phyloP scores from a whole-genome alignment of 2,329 filamentous ascomycete genomes.

The Orbilia brochopaga region DNA sequence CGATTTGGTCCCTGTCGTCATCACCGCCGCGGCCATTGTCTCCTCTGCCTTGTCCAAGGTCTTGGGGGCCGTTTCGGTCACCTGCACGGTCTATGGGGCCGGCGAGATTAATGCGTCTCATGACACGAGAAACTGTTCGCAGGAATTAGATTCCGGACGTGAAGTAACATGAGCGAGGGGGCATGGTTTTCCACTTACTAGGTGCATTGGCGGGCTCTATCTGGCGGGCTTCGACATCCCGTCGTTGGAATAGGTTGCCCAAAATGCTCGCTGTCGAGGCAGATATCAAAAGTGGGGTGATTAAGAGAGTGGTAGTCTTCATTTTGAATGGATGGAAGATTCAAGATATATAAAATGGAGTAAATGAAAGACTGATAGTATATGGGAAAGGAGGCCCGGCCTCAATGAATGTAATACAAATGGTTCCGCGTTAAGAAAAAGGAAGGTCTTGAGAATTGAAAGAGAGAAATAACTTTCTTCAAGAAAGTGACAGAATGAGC shows the following conservation, averaged over 20 bases:
- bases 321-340: slow-evolving; percentile 18
- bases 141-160: slow-evolving; percentile 16
- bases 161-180: neutral
- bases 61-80: too few species aligned
- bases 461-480: slow-evolving; percentile 14
- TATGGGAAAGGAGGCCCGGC: slow-evolving; percentile 34
- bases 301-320: slow-evolving; percentile 39
- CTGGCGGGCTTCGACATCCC: slow-evolving; percentile 29
- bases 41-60: neutral
- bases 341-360: slow-evolving; percentile 9
- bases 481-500: slow-evolving; percentile 29
- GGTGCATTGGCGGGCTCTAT: slow-evolving; percentile 30
- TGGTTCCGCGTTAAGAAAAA: slow-evolving; percentile 18
- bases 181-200: slow-evolving; percentile 21
- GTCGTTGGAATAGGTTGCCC: slow-evolving; percentile 30
- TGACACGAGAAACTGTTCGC: neutral
- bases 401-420: slow-evolving; percentile 46
- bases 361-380: neutral
- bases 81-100: too few species aligned
- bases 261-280: slow-evolving; percentile 33
- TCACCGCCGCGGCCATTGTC: neutral
- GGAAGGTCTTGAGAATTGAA: slow-evolving; percentile 4
- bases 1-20: neutral
- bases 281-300: slow-evolving; percentile 39
- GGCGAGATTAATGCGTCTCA: too few species aligned